These are phyloP conservation scores for Schizochytrium sp. DNA, from an alignment of 108 stramenopile species.

Conservation along the genomic window DNA sequence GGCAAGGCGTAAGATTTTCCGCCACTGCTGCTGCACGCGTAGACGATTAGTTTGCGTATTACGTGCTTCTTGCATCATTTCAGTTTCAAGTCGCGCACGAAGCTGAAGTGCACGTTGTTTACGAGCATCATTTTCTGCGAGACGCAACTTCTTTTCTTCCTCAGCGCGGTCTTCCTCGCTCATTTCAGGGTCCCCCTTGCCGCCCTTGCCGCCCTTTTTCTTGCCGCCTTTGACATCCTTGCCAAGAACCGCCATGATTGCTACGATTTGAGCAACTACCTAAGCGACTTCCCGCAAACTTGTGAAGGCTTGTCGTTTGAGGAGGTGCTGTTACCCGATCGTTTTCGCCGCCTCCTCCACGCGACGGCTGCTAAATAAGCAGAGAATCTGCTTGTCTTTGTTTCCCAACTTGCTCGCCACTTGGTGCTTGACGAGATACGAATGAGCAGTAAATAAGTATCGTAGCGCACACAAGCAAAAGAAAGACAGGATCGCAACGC, in stretches of 20 bases:
- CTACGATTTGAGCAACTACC: not conserved
- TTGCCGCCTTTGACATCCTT: constrained; percentile 62
- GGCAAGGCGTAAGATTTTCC: constrained; percentile 80
- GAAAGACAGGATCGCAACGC: too few species aligned
- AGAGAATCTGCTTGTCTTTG: too few species aligned
- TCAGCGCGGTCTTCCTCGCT: constrained; percentile 48
- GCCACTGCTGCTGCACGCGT: constrained; percentile 80
- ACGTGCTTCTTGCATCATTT: constrained; percentile 72
- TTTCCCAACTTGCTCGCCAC: too few species aligned
- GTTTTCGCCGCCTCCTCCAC: too few species aligned
- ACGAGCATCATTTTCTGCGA: constrained; percentile 36
- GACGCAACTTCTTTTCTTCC: constrained; percentile 40
- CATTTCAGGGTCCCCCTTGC: constrained; percentile 50
- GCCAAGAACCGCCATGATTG: constrained; percentile 36
- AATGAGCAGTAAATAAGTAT: too few species aligned
- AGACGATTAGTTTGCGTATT: constrained; percentile 65
- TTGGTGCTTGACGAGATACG: too few species aligned
- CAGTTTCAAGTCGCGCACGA: constrained; percentile 61
- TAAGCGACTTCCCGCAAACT: not conserved
- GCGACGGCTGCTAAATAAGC: too few species aligned
- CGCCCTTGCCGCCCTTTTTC: constrained; percentile 56
- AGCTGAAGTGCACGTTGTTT: constrained; percentile 30
- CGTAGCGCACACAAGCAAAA: too few species aligned
- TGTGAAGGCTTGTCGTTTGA: too few species aligned
- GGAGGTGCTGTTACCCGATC: too few species aligned